These are phyloP conservation scores for Fagus sylvatica DNA, from an alignment of 306 rosid species.

Conservation along the genomic window DNA sequence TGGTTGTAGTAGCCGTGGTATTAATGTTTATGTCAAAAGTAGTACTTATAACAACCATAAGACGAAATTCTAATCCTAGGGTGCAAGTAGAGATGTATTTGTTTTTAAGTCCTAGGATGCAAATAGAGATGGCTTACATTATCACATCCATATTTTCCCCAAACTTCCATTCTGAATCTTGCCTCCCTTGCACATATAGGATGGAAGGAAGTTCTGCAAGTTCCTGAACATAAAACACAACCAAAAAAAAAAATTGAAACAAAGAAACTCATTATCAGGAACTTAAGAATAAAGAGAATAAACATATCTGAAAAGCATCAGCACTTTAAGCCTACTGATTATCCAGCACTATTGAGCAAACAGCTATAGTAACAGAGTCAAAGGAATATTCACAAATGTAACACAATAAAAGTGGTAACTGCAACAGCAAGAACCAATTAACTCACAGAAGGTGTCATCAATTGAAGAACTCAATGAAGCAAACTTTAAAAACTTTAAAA, in stretches of 20 bases:
- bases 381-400: not conserved
- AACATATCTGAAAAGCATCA: not conserved
- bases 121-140: constrained; percentile 55
- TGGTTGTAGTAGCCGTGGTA: not conserved
- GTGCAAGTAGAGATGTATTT: constrained; percentile 7
- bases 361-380: not conserved
- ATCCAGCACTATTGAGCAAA: not conserved
- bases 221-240: constrained; percentile 43
- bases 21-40: not conserved
- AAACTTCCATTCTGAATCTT: constrained; percentile 83
- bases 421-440: too few species aligned
- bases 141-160: constrained; percentile 78
- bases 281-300: not conserved
- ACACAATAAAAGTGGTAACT: not conserved
- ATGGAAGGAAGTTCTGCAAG: constrained; percentile 88
- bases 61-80: constrained; percentile 1
- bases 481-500: not conserved
- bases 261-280: not conserved
- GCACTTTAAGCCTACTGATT: not conserved
- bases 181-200: constrained; percentile 97
- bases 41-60: not conserved
- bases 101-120: not conserved
- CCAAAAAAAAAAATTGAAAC: not conserved
- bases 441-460: not conserved
- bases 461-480: not conserved